A percentile compares a stretch with the other conserved stretches of the same genome.
Conservation (phyloP, 768 basidiomycete species). For the Plicaturopsis crispa region DNA sequence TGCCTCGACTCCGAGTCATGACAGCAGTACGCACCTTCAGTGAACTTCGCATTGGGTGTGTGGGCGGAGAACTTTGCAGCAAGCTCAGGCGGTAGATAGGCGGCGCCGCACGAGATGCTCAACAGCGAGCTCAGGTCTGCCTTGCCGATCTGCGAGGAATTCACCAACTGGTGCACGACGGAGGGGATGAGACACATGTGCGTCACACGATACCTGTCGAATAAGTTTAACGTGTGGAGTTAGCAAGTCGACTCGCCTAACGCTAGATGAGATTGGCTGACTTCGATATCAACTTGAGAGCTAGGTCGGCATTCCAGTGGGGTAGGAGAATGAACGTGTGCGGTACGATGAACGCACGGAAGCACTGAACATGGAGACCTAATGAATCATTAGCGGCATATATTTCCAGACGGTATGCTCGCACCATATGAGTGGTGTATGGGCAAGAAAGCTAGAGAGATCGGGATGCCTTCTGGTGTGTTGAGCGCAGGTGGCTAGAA, state of each 20-base stretch:
- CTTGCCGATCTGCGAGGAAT: conserved; percentile 36
- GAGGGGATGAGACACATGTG: conserved; percentile 51
- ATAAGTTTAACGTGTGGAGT: background rate
- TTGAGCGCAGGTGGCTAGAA: conserved; percentile 32
- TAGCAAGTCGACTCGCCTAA: conserved; percentile 9
- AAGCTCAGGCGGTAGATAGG: conserved; percentile 57
- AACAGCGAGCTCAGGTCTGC: conserved; percentile 47
- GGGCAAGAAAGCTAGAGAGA: conserved; percentile 53
- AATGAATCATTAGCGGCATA: no score
- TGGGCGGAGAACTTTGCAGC: no score
- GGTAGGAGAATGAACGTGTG: conserved; percentile 45
- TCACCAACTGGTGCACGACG: conserved; percentile 54
- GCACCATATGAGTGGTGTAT: conserved; percentile 66
- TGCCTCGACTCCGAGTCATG: no score
- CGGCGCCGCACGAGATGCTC: conserved; percentile 45
- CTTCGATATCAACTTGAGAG: conserved; percentile 51
- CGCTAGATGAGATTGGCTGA: conserved; percentile 15
- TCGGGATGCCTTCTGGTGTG: conserved; percentile 37
- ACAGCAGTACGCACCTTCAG: no score
- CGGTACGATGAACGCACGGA: conserved; percentile 40
- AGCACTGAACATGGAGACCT: conserved; percentile 40
- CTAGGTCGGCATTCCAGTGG: conserved; percentile 49
- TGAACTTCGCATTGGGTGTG: no score
- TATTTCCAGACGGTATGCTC: no score
- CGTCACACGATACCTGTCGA: conserved; percentile 54